Conservation (phyloP, 2,329 filamentous ascomycete species). For the Plenodomus biglobosus region DNA sequence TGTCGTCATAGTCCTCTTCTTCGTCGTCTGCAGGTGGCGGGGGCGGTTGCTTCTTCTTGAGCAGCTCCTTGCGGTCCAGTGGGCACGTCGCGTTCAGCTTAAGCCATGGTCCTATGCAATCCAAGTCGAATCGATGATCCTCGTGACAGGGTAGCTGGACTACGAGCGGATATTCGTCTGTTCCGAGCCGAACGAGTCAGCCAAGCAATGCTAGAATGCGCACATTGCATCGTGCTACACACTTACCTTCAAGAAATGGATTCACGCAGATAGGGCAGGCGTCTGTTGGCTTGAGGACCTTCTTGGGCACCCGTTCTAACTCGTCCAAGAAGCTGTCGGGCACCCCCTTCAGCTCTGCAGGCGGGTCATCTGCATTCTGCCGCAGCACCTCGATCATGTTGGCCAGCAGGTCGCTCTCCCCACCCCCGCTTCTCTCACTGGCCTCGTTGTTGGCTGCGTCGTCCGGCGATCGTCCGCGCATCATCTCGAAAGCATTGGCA, state of each 20-base stretch:
- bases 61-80: constrained; percentile 60
- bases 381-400: constrained; percentile 60
- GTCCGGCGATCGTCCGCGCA: constrained; percentile 50
- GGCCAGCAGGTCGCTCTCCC: constrained; percentile 50
- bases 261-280: constrained; percentile 63
- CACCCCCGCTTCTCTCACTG: constrained; percentile 22
- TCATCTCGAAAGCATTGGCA: constrained; percentile 62
- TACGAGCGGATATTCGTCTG: constrained; percentile 63
- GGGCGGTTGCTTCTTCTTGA: constrained; percentile 53
- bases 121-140: constrained; percentile 64
- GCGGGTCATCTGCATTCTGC: constrained; percentile 59
- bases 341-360: constrained; percentile 62
- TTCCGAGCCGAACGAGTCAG: constrained; percentile 19
- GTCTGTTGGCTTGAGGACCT: constrained; percentile 55
- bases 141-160: constrained; percentile 64
- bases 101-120: constrained; percentile 66
- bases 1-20: constrained; percentile 55
- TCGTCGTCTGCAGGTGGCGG: constrained; percentile 52
- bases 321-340: constrained; percentile 63
- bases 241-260: constrained; percentile 59
- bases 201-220: constrained; percentile 3
- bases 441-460: constrained; percentile 8
- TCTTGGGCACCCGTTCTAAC: constrained; percentile 61
- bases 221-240: too few relatives aligned
- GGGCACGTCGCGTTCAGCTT: constrained; percentile 66